Conservation (phyloP, 768 basidiomycete species). For the Tylopilus sp. region DNA sequence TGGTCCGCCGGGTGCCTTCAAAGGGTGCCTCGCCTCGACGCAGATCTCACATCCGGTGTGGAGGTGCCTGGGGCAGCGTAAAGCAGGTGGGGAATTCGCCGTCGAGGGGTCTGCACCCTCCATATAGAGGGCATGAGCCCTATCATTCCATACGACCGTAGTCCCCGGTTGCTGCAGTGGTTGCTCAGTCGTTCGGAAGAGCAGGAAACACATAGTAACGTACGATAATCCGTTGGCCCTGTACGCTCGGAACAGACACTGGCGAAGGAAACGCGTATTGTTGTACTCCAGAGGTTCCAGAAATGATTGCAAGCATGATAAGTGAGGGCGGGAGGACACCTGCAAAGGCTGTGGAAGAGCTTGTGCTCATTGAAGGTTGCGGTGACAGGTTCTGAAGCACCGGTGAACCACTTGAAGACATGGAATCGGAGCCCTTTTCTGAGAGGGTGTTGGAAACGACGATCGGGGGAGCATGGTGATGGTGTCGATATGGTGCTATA, state of each 20-base stretch:
- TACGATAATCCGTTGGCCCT: constrained; percentile 13
- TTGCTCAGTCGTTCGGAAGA: not conserved
- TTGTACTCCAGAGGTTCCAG: constrained; percentile 16
- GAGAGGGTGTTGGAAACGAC: constrained; percentile 26
- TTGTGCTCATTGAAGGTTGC: constrained; percentile 22
- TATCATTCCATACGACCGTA: constrained; percentile 34
- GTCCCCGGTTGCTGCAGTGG: constrained; percentile 10
- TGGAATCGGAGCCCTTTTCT: constrained; percentile 24
- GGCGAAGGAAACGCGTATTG: constrained; percentile 4
- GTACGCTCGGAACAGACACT: constrained; percentile 1
- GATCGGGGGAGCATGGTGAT: constrained; percentile 35
- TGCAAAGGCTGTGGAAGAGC: constrained; percentile 15
- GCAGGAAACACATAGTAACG: not conserved
- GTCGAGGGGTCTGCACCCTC: constrained; percentile 60
- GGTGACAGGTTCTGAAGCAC: constrained; percentile 20
- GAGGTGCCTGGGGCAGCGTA: constrained; percentile 72
- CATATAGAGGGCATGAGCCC: constrained; percentile 51
- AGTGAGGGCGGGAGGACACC: constrained; percentile 31
- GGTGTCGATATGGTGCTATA: constrained; percentile 33
- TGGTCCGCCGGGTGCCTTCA: constrained; percentile 27
- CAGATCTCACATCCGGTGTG: constrained; percentile 75
- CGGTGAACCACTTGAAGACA: constrained; percentile 23
- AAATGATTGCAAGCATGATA: constrained; percentile 27
- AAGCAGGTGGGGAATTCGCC: constrained; percentile 57
- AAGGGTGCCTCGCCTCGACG: constrained; percentile 51